Evolutionary conservation across 2,329 filamentous ascomycete genomes (phyloP), one percentile per base, ranked within the genome.

Genomic region (Didymella arachidicola): DNA sequence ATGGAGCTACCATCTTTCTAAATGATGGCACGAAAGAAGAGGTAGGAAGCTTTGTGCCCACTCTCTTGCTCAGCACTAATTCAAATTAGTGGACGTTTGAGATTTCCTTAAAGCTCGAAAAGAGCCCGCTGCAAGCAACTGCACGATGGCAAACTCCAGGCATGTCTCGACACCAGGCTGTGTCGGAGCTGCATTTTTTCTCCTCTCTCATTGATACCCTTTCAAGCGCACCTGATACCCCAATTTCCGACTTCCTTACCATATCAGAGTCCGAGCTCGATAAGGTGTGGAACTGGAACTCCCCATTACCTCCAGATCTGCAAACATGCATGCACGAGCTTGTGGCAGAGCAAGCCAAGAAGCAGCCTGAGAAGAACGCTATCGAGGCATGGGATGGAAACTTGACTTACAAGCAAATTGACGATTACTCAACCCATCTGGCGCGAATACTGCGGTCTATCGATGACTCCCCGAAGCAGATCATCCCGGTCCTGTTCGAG

Each of bases 201-300:
- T 71, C 74, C 47, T 78, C 55, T 29, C 74, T 72, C 34, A 59
- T 76, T 55, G 63, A 66, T 57, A 68, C 60, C 55, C 62, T 83
- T 46, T 78, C 83, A 22, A 58, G 32, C 41, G 54, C 64, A 30
- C 53, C 59, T 18, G 60, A 65, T 36, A 54, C 52, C 27, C 49
- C 60, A 0, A 56, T 72, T 16, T 55, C 65, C 2, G n/a, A 53
- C 18, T 53, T 75, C 34, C 47, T 63, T 7, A 55, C 59, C 3
- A 66, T 71, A 22, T 68, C 57, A 7, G 53, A 64, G 72, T 71
- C 69, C n/a, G 81, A 83, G 54, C 64, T 82, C 4, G 65, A 77
- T 16, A 70, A 79, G 22, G 77, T 84, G 42, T 84, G 82, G 82
- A 67, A 68, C 3, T 82, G 81, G 79, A 84, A 83, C 44, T 70